A percentile compares a stretch with the other conserved stretches of the same genome.
These are phyloP conservation scores for Jimgerdemannia lactiflua DNA, from an alignment of 192 early-diverging fungal genomes.

Conservation along the genomic window DNA sequence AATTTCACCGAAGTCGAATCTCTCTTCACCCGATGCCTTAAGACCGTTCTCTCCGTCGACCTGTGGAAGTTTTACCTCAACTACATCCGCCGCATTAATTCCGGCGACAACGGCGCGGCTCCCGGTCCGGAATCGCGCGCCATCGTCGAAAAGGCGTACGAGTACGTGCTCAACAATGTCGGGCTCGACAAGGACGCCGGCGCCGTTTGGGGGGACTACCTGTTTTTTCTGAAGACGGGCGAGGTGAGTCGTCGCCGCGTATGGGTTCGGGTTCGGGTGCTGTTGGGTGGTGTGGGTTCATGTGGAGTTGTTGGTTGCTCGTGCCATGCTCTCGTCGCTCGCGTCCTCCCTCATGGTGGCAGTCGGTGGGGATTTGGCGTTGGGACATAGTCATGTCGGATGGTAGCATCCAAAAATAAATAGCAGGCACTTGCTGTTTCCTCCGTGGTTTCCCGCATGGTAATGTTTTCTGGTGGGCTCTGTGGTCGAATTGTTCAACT, in stretches of 20 bases:
- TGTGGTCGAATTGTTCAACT: background rate
- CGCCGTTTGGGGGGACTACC: constrained; percentile 84
- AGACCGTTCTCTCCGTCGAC: constrained; percentile 79
- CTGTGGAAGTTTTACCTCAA: constrained; percentile 88
- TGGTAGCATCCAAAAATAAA: background rate
- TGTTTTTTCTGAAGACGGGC: constrained; percentile 72
- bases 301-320: background rate
- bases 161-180: constrained; percentile 85
- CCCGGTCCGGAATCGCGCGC: constrained; percentile 58
- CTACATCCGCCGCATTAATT: constrained; percentile 79
- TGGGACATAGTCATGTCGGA: background rate
- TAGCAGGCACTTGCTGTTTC: background rate
- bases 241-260: constrained; percentile 31
- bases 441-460: background rate
- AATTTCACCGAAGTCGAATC: constrained; percentile 75
- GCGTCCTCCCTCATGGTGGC: background rate
- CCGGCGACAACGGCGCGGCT: constrained; percentile 43
- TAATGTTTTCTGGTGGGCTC: background rate
- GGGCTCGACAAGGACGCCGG: constrained; percentile 90
- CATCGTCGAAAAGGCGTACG: constrained; percentile 80
- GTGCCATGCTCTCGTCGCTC: background rate
- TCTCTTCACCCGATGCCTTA: constrained; percentile 82
- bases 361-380: background rate
- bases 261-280: no score
- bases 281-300: background rate